These are phyloP conservation scores for Phytophthora europaea DNA, from an alignment of 352 stramenopile genomes.

Conservation along the genomic window DNA sequence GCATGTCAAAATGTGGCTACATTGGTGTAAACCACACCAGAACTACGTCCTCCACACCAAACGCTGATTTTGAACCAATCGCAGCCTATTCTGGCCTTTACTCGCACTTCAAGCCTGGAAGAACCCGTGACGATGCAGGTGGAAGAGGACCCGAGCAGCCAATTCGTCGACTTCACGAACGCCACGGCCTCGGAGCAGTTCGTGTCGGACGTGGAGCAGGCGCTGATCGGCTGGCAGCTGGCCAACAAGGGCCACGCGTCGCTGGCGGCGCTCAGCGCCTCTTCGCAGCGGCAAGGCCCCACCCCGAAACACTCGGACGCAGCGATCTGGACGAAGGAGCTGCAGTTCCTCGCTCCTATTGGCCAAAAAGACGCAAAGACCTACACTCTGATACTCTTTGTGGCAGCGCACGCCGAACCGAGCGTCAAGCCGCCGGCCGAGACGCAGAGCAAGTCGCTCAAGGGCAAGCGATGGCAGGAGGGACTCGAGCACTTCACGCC, in stretches of 20 bases:
- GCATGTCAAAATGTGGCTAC: not conserved
- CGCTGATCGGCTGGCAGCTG: constrained; percentile 76
- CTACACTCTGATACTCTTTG: constrained; percentile 69
- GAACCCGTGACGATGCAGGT: constrained; percentile 55
- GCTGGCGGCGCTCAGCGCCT: constrained; percentile 1
- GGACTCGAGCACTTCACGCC: constrained; percentile 84
- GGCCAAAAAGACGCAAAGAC: constrained; percentile 25
- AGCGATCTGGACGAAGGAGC: constrained; percentile 44
- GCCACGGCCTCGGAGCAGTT: constrained; percentile 85
- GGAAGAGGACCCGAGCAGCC: constrained; percentile 85
- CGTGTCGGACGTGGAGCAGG: constrained; percentile 79
- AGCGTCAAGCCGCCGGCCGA: not conserved
- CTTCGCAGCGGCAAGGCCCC: not conserved
- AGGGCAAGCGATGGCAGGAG: constrained; percentile 64
- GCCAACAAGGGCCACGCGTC: constrained; percentile 73
- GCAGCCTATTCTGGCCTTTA: not conserved
- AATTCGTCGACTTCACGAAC: constrained; percentile 91
- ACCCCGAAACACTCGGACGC: constrained; percentile 7
- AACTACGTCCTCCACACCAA: not conserved
- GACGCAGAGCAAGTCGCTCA: constrained; percentile 1
- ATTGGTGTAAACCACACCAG: not conserved
- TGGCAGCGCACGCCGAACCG: constrained; percentile 8
- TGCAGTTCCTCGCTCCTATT: constrained; percentile 38
- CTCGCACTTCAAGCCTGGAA: constrained; percentile 28
- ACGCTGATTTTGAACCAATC: not conserved